A percentile compares a stretch with the other conserved stretches of the same genome.
These are phyloP conservation scores for Ascochyta koolunga DNA, from an alignment of 2,329 filamentous ascomycete genomes.

Conservation along the genomic window DNA sequence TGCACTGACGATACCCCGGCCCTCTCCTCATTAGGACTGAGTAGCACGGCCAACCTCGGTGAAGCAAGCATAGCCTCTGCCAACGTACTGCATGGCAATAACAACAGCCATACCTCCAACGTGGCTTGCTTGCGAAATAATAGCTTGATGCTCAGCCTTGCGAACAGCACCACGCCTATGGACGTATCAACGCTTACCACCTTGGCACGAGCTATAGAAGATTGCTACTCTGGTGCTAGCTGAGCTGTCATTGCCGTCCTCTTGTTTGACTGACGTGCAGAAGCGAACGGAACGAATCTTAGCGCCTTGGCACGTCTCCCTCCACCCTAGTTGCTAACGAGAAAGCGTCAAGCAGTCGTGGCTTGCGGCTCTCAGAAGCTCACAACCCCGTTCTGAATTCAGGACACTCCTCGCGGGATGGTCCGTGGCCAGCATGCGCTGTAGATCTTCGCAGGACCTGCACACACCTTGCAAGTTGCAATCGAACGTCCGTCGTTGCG, in stretches of 20 bases:
- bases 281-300: constrained; percentile 35
- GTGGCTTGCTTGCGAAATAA: constrained; percentile 30
- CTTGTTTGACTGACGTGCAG: constrained; percentile 39
- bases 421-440: constrained; percentile 2
- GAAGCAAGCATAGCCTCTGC: constrained; percentile 20
- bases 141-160: constrained; percentile 27
- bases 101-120: constrained; percentile 22
- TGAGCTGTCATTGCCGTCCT: constrained; percentile 37
- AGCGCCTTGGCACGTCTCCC: constrained; percentile 29
- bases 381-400: constrained; percentile 12
- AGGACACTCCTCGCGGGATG: constrained; percentile 7
- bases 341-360: constrained; percentile 18
- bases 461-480: not conserved
- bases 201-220: constrained; percentile 17
- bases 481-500: constrained; percentile 3
- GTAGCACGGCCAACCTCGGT: constrained; percentile 2
- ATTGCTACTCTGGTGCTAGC: constrained; percentile 36
- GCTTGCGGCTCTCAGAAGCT: constrained; percentile 6
- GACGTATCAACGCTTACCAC: constrained; percentile 21
- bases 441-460: constrained; percentile 9
- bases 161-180: constrained; percentile 2
- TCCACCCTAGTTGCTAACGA: constrained; percentile 8
- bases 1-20: not conserved
- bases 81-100: constrained; percentile 22
- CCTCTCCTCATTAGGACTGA: not conserved